Conservation (phyloP, 495 filamentous ascomycete genomes). For the Penicillium psychrofluorescens region DNA sequence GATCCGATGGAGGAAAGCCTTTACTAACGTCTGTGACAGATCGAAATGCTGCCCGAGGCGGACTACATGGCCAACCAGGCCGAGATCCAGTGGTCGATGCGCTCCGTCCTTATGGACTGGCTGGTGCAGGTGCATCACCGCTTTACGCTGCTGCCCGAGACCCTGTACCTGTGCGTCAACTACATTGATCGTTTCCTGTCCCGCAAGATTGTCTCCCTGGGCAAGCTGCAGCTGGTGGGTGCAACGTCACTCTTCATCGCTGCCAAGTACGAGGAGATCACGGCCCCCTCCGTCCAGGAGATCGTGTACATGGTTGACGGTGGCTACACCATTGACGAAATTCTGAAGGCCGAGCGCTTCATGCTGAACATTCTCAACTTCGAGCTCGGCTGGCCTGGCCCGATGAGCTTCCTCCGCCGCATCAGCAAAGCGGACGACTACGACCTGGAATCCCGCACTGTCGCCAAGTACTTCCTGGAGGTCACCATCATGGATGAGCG, state of each 20-base stretch:
- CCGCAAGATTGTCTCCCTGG: constrained; percentile 85
- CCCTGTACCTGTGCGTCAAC: constrained; percentile 86
- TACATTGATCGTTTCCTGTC: constrained; percentile 96
- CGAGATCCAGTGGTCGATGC: constrained; percentile 99
- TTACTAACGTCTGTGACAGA: constrained; percentile 40
- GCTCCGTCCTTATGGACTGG: constrained; percentile 96
- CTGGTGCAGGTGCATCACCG: constrained; percentile 91
- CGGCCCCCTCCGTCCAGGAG: constrained; percentile 87
- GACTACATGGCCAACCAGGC: constrained; percentile 95
- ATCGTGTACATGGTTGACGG: constrained; percentile 98
- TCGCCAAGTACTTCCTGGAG: constrained; percentile 97
- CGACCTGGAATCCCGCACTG: constrained; percentile 86
- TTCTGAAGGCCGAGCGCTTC: constrained; percentile 94
- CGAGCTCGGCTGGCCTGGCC: constrained; percentile 92
- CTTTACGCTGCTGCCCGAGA: constrained; percentile 87
- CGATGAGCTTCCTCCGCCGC: constrained; percentile 93
- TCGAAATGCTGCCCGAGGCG: constrained; percentile 71
- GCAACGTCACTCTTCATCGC: constrained; percentile 94
- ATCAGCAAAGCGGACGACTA: constrained; percentile 99
- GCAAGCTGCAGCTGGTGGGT: constrained; percentile 92
- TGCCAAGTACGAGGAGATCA: constrained; percentile 98
- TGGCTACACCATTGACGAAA: constrained; percentile 82
- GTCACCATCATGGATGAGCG: constrained; percentile 97
- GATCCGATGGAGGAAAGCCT: not conserved
- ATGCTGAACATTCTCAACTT: constrained; percentile 96